These are phyloP conservation scores for Nyctanthes arbortristis DNA, from an alignment of 257 asterid species.

Conservation along the genomic window DNA sequence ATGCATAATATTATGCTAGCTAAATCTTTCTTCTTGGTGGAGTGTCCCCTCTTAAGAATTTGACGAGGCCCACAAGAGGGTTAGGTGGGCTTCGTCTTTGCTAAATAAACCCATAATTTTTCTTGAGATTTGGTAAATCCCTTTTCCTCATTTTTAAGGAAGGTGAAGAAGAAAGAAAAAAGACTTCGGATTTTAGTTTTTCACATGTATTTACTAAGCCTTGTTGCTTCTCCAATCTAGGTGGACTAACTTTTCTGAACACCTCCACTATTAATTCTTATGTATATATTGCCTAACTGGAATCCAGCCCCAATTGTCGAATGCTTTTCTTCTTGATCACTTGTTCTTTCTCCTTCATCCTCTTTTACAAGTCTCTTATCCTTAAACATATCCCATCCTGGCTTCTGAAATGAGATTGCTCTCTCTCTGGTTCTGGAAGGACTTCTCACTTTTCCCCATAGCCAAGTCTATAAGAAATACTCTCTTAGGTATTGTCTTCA, in stretches of 20 bases:
- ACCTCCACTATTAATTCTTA: constrained; percentile 8
- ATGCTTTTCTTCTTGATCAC: constrained; percentile 72
- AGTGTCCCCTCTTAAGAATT: constrained; percentile 20
- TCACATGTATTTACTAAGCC: constrained; percentile 22
- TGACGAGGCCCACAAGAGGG: constrained; percentile 46
- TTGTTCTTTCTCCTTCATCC: constrained; percentile 57
- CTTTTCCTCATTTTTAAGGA: constrained; percentile 31
- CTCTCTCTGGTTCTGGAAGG: constrained; percentile 58
- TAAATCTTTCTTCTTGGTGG: constrained; percentile 28
- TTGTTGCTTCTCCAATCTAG: constrained; percentile 41
- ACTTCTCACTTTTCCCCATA: constrained; percentile 32
- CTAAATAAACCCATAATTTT: constrained; percentile 34
- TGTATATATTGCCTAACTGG: constrained; percentile 35
- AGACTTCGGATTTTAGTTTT: constrained; percentile 16
- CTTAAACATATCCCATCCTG: constrained; percentile 62
- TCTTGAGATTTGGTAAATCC: constrained; percentile 30
- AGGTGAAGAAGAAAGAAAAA: constrained; percentile 21
- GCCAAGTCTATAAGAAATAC: constrained; percentile 33
- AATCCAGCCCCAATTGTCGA: constrained; percentile 34
- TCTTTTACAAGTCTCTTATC: constrained; percentile 60
- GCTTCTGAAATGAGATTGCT: constrained; percentile 66
- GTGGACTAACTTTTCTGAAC: constrained; percentile 54
- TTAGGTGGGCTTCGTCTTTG: constrained; percentile 51
- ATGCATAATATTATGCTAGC: constrained; percentile 15
- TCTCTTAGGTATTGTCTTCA: constrained; percentile 21